phyloP scores from a whole-genome alignment of 2,329 filamentous ascomycete species.

The Neofusicoccum cordaticola region DNA sequence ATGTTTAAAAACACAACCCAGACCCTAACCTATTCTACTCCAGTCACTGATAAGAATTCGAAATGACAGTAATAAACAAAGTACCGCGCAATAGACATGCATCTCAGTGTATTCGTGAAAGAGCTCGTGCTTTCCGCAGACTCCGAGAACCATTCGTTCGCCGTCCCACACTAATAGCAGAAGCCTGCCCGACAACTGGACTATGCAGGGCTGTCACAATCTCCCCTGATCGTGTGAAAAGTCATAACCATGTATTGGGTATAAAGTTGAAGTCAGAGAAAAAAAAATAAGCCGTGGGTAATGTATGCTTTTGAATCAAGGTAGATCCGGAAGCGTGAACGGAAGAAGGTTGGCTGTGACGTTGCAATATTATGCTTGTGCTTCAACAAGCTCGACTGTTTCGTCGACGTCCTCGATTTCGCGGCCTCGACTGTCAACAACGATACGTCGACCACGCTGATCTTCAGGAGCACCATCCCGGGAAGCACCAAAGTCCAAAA shows the following conservation, averaged over 20 bases:
- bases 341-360: neutral
- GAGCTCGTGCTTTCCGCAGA: neutral
- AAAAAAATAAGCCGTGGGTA: neutral
- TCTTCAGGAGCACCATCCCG: conserved; percentile 79
- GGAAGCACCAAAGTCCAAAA: conserved; percentile 93
- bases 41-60: neutral
- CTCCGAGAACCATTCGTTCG: neutral
- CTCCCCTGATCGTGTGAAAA: neutral
- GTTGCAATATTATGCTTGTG: neutral
- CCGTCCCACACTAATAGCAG: neutral
- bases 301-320: neutral
- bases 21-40: conserved; percentile 4
- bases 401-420: conserved; percentile 38
- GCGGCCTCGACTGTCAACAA: conserved; percentile 44
- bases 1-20: too few species aligned
- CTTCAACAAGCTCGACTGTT: neutral
- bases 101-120: neutral
- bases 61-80: neutral
- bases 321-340: neutral
- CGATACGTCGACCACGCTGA: conserved; percentile 74
- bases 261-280: conserved; percentile 9
- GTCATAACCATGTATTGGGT: conserved; percentile 12
- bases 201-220: neutral
- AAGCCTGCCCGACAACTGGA: too few species aligned
- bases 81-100: neutral